Conservation (phyloP, 1,284 basidiomycete species). For the Trametes pubescens region DNA sequence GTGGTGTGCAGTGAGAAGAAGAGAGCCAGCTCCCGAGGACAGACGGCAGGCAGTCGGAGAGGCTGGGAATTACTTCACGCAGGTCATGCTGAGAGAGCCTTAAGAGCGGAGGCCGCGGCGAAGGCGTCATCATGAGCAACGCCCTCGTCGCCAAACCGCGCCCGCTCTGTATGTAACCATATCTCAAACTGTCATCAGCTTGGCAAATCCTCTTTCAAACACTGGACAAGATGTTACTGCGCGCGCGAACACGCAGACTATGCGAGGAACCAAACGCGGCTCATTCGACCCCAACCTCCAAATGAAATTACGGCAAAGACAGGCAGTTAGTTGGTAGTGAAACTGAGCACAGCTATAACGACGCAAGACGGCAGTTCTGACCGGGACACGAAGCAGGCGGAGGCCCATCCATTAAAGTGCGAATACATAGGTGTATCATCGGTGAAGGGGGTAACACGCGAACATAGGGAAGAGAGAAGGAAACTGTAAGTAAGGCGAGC, state of each 20-base stretch:
- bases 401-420: slow-evolving; percentile 47
- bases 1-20: slow-evolving; percentile 5
- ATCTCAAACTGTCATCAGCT: slow-evolving; percentile 19
- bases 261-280: neutral
- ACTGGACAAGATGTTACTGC: slow-evolving; percentile 1
- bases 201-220: neutral
- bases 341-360: slow-evolving; percentile 28
- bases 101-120: slow-evolving; percentile 15
- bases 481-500: slow-evolving; percentile 25
- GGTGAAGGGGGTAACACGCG: slow-evolving; percentile 41
- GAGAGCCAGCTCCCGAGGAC: neutral
- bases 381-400: slow-evolving; percentile 30
- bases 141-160: slow-evolving; percentile 8
- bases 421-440: slow-evolving; percentile 44
- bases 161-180: slow-evolving; percentile 24
- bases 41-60: slow-evolving; percentile 7
- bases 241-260: neutral
- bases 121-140: slow-evolving; percentile 47
- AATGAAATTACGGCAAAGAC: slow-evolving; percentile 27
- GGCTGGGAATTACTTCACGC: slow-evolving; percentile 4
- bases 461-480: slow-evolving; percentile 35
- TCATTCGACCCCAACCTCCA: slow-evolving; percentile 9
- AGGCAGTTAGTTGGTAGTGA: slow-evolving; percentile 28
- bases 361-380: slow-evolving; percentile 22
- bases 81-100: slow-evolving; percentile 12